Evolutionary conservation across 78 protist genomes (phyloP).

Genomic region (Dictyostelium firmibasis): DNA sequence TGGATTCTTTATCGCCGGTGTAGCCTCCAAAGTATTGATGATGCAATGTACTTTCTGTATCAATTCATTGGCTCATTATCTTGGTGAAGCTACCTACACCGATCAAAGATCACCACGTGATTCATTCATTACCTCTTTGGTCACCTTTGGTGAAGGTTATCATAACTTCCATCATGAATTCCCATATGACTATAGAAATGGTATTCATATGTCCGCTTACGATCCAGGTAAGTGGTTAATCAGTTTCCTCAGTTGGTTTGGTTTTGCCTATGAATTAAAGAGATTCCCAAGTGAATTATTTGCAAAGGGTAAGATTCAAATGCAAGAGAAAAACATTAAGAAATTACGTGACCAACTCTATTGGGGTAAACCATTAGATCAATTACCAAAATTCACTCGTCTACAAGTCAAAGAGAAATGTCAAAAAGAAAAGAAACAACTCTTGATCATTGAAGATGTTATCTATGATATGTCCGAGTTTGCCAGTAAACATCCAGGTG

Average conservation of each 20-base stretch:
- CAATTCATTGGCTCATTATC: slow-evolving; percentile 91
- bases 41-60: slow-evolving; percentile 92
- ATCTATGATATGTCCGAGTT: slow-evolving; percentile 63
- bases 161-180: slow-evolving; percentile 96
- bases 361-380: slow-evolving; percentile 67
- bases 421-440: slow-evolving; percentile 9
- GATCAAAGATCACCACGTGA: slow-evolving; percentile 82
- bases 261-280: slow-evolving; percentile 74
- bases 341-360: background rate
- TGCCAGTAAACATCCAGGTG: slow-evolving; percentile 70
- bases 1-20: slow-evolving; percentile 85
- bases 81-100: slow-evolving; percentile 86
- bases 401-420: slow-evolving; percentile 3
- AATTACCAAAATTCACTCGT: background rate
- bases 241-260: slow-evolving; percentile 39
- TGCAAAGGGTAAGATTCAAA: slow-evolving; percentile 76
- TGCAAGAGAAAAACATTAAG: slow-evolving; percentile 44
- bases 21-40: slow-evolving; percentile 72
- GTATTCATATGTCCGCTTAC: slow-evolving; percentile 80
- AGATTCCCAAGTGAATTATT: slow-evolving; percentile 71
- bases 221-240: slow-evolving; percentile 94
- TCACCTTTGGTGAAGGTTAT: slow-evolving; percentile 94
- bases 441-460: slow-evolving; percentile 34
- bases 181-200: slow-evolving; percentile 92
- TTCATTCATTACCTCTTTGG: slow-evolving; percentile 78